Conservation (phyloP, 2,329 filamentous ascomycete genomes). For the Penicillium sp. region DNA sequence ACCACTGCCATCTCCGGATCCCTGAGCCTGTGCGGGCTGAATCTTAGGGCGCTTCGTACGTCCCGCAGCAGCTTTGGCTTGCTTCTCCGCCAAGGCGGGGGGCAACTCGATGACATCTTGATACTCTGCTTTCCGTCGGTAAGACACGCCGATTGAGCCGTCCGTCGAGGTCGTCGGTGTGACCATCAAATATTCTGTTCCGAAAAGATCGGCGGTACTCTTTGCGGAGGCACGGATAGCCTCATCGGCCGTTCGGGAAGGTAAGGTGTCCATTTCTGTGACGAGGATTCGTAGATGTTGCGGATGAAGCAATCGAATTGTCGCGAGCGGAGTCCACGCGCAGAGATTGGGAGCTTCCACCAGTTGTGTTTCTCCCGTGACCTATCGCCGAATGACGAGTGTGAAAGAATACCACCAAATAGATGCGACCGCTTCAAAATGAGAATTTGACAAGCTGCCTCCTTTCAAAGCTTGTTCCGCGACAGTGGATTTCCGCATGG, state of each 20-base stretch:
- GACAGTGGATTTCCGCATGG: not conserved
- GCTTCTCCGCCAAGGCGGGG: conserved; percentile 69
- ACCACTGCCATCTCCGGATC: conserved; percentile 46
- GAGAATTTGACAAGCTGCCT: too few species aligned
- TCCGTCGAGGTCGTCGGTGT: conserved; percentile 39
- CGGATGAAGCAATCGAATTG: not conserved
- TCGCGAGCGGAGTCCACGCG: conserved; percentile 5
- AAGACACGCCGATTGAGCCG: conserved; percentile 41
- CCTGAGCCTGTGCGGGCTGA: conserved; percentile 38
- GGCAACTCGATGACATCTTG: conserved; percentile 70
- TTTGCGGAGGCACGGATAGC: conserved; percentile 40
- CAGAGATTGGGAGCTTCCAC: conserved; percentile 4
- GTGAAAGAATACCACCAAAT: too few species aligned
- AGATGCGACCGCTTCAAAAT: too few species aligned
- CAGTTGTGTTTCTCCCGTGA: conserved; percentile 1
- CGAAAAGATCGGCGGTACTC: conserved; percentile 44
- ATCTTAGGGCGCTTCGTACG: conserved; percentile 58
- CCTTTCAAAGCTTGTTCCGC: too few species aligned
- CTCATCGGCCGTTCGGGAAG: conserved; percentile 29
- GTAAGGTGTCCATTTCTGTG: conserved; percentile 27
- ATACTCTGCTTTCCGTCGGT: conserved; percentile 59
- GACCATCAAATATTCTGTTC: conserved; percentile 42
- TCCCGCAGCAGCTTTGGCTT: conserved; percentile 59
- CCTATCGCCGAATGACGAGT: too few species aligned
- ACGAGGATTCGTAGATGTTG: not conserved